phyloP scores from a whole-genome alignment of 148 eudicot species.

The Rhododendron griersonianum region DNA sequence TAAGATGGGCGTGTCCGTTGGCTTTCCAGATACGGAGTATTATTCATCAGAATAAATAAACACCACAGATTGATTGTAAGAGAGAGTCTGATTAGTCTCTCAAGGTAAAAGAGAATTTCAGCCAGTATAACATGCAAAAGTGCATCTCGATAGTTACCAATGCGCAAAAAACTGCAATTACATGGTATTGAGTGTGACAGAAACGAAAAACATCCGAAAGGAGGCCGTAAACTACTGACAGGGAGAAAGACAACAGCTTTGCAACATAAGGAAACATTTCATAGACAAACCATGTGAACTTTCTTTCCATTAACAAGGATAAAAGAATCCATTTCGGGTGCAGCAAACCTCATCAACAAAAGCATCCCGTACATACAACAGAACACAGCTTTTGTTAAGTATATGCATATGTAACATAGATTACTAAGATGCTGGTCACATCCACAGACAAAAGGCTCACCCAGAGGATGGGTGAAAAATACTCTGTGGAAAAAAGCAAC shows the following conservation, averaged over 20 bases:
- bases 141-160: background rate
- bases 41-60: background rate
- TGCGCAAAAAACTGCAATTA: background rate
- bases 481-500: background rate
- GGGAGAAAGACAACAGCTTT: background rate
- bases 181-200: background rate
- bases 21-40: background rate
- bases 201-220: background rate
- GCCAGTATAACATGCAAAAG: background rate
- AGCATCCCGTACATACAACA: slow-evolving; percentile 36
- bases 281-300: slow-evolving; percentile 9
- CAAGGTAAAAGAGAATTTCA: background rate
- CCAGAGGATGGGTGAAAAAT: slow-evolving; percentile 5
- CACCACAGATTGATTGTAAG: background rate
- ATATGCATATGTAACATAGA: slow-evolving; percentile 18
- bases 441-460: slow-evolving; percentile 11
- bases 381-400: background rate
- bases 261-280: background rate
- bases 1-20: background rate
- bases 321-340: slow-evolving; percentile 12
- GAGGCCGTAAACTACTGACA: background rate
- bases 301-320: slow-evolving; percentile 15
- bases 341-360: slow-evolving; percentile 25
- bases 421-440: slow-evolving; percentile 7
- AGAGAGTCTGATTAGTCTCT: too few relatives aligned